A percentile compares a stretch with the other conserved stretches of the same genome.
Conservation (phyloP, 1,284 basidiomycete genomes). For the Wallemia ichthyophaga region DNA sequence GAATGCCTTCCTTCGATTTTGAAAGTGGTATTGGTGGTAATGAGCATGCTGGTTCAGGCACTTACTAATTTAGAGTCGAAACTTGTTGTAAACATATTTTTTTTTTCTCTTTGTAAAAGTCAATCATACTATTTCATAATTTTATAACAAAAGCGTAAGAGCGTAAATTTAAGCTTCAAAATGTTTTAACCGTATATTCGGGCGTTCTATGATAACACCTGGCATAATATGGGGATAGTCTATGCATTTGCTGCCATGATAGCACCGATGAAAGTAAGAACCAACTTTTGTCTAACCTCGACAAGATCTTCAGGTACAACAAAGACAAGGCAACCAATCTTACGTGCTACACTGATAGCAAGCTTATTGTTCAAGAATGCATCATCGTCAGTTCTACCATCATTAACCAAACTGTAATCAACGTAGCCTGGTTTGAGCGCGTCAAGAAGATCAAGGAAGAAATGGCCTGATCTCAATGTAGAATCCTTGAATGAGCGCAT, state of each 20-base stretch:
- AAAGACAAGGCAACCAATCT: conserved; percentile 91
- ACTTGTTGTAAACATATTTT: too few relatives aligned
- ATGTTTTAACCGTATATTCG: too few relatives aligned
- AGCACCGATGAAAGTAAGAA: conserved; percentile 10
- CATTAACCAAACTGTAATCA: conserved; percentile 52
- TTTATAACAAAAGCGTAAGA: too few relatives aligned
- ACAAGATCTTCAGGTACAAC: conserved; percentile 59
- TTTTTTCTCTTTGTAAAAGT: not conserved
- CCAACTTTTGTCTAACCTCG: conserved; percentile 12
- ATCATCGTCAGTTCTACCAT: conserved; percentile 47
- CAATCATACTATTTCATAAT: not conserved
- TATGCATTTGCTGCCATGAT: not conserved
- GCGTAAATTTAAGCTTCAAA: too few relatives aligned
- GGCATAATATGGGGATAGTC: too few relatives aligned
- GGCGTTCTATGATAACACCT: too few relatives aligned
- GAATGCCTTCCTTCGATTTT: not conserved
- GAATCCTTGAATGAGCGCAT: conserved; percentile 89
- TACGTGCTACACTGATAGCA: conserved; percentile 88
- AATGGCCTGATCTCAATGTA: conserved; percentile 57
- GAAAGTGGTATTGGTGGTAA: not conserved
- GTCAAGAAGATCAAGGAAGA: conserved; percentile 80
- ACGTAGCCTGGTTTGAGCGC: conserved; percentile 79
- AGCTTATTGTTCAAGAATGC: conserved; percentile 79
- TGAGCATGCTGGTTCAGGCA: not conserved
- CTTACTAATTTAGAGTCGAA: too few relatives aligned